Evolutionary conservation across 2,329 filamentous ascomycete species (phyloP).

Genomic region (Colletotrichum costaricense): DNA sequence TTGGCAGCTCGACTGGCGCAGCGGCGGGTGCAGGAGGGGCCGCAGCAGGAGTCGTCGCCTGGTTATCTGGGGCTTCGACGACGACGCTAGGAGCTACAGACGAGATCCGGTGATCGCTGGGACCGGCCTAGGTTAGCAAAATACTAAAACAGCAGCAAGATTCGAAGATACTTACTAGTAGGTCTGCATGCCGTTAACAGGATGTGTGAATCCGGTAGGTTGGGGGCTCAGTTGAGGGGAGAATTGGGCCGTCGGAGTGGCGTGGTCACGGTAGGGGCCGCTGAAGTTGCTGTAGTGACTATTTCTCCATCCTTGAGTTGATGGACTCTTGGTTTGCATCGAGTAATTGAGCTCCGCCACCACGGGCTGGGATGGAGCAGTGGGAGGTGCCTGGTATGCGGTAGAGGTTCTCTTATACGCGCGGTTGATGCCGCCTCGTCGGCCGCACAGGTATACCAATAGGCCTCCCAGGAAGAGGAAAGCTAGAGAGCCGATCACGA

Average conservation of each 20-base stretch:
- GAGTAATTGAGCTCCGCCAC: constrained; percentile 25
- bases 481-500: constrained; percentile 63
- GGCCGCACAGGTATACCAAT: constrained; percentile 61
- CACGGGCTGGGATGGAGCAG: neutral
- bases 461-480: constrained; percentile 55
- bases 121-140: neutral
- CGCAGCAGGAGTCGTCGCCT: constrained; percentile 28
- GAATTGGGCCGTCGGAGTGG: neutral
- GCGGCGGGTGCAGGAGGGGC: neutral
- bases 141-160: constrained; percentile 4
- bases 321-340: constrained; percentile 43
- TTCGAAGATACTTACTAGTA: constrained; percentile 43
- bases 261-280: constrained; percentile 38
- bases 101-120: constrained; percentile 14
- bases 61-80: constrained; percentile 27
- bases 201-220: constrained; percentile 6
- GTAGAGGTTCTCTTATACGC: constrained; percentile 45
- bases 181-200: constrained; percentile 19
- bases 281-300: constrained; percentile 39
- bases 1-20: constrained; percentile 49
- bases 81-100: constrained; percentile 23
- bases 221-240: constrained; percentile 35
- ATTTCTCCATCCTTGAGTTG: constrained; percentile 39
- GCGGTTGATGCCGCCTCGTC: constrained; percentile 50
- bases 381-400: neutral